Base-by-base conservation (phyloP, 2,329 filamentous ascomycete species). In the Zalaria obscura region DNA sequence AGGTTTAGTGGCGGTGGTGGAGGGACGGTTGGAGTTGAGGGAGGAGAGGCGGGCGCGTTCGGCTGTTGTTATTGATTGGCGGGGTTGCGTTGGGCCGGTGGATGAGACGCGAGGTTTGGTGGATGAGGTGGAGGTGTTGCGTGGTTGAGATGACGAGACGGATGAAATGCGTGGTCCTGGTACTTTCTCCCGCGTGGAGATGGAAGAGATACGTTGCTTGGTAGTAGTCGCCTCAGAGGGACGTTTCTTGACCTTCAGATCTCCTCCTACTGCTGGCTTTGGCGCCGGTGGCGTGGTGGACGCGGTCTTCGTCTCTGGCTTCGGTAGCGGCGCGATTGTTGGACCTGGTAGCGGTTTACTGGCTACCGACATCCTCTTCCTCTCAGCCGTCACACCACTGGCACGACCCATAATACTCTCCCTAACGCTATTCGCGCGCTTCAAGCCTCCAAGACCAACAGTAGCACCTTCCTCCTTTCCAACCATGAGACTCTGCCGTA, bases 401-500 rank as follows among this genome's bases (percentile, higher is more conserved):
- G 31, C 26, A 27, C 36, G 36, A 44, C 27, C 38, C 26, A 32
- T 25, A 33, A 42, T 27, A 27, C 9, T 8, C 18, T 39, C 45
- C 4, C 45, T 44, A 26, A 53, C 48, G 39, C 51, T 55, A 28
- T 44, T 49, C 25, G 52, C 48, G 27, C 55, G 50, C 32, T 46
- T 51, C 28, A 49, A 41, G 0, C 37, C 39, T 25, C 18, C 41
- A 26, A 29, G 38, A 4, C 34, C 39, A 10, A 39, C 8, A 4
- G 31, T 36, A 3, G 39, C 27, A 5, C 35, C 18, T 10, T 18
- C 26, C 2, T 35, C 29, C 5, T 27, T 29, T 9, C 10, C 35
- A 18, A 18, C 52, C 47, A 59, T 54, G 9, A 63, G 39, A 39
- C 56, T 62, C 45, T 67, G 55, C 9, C 69, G 58, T 4, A 60